A percentile compares a stretch with the other conserved stretches of the same genome.
These are phyloP conservation scores for Pleurotus salmoneostramineus DNA, from an alignment of 768 basidiomycete genomes.

Conservation along the genomic window DNA sequence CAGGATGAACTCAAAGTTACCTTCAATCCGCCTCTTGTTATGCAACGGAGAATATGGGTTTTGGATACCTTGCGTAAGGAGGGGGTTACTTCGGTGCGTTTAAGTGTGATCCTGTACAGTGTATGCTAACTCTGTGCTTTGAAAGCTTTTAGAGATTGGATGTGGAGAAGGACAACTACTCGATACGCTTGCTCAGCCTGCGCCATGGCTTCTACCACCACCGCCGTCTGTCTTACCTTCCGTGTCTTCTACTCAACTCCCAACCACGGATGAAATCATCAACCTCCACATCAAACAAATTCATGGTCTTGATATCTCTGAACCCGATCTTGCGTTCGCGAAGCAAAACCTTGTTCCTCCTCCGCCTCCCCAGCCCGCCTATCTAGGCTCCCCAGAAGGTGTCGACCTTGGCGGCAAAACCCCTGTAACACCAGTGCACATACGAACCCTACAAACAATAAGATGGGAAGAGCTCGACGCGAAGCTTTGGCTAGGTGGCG, in stretches of 20 bases:
- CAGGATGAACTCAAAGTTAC: conserved; percentile 45
- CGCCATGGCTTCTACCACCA: conserved; percentile 59
- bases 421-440: conserved; percentile 21
- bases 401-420: conserved; percentile 3
- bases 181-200: conserved; percentile 64
- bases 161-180: conserved; percentile 83
- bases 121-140: not conserved
- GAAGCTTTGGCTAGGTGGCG: conserved; percentile 71
- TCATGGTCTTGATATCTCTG: conserved; percentile 67
- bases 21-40: conserved; percentile 64
- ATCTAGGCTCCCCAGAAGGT: not conserved
- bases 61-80: conserved; percentile 59
- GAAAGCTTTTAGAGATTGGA: conserved; percentile 75
- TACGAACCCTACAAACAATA: conserved; percentile 18
- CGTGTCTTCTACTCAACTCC: conserved; percentile 13
- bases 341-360: conserved; percentile 42
- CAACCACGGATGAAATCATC: conserved; percentile 36
- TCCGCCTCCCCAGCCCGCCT: not conserved
- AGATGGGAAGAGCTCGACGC: conserved; percentile 70
- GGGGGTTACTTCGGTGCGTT: conserved; percentile 27
- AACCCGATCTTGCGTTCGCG: conserved; percentile 51
- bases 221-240: conserved; percentile 28
- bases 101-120: not conserved
- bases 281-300: conserved; percentile 57
- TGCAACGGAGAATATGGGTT: conserved; percentile 72